Conservation (phyloP, 768 basidiomycete species). For the Pulveroboletus frians region DNA sequence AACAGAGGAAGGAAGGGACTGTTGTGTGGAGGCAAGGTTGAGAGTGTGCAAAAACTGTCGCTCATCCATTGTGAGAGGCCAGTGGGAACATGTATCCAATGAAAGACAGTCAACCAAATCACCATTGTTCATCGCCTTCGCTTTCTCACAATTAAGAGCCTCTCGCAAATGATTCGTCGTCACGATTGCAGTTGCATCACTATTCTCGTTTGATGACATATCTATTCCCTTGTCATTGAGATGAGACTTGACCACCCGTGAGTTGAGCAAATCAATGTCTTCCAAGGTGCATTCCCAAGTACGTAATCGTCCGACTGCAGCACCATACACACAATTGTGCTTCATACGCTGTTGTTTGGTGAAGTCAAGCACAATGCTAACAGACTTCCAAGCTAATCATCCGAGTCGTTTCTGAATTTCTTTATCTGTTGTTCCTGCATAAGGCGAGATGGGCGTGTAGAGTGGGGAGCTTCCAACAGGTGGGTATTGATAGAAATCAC, state of each 20-base stretch:
- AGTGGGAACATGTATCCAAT: background rate
- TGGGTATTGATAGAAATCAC: constrained; percentile 33
- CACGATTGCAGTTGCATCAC: too few species aligned
- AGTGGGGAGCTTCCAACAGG: constrained; percentile 28
- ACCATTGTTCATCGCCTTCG: background rate
- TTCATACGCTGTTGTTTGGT: background rate
- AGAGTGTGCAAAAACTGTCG: background rate
- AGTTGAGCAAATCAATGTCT: too few species aligned
- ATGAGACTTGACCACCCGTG: too few species aligned
- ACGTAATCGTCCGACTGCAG: too few species aligned
- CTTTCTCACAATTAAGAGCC: background rate
- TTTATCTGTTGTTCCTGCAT: background rate
- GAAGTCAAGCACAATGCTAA: background rate
- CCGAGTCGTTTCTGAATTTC: background rate
- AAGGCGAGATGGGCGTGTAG: constrained; percentile 19
- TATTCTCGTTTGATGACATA: too few species aligned
- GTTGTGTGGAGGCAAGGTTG: background rate
- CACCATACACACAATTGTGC: background rate
- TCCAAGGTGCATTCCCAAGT: too few species aligned
- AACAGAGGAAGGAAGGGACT: constrained; percentile 18
- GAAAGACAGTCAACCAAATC: background rate
- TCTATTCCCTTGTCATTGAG: too few species aligned
- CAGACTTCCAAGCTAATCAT: background rate
- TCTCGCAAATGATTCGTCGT: too few species aligned
- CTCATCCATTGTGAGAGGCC: background rate